Evolutionary conservation across 208 protist genomes (phyloP).

Genomic region (Trypanosoma melophagium): DNA sequence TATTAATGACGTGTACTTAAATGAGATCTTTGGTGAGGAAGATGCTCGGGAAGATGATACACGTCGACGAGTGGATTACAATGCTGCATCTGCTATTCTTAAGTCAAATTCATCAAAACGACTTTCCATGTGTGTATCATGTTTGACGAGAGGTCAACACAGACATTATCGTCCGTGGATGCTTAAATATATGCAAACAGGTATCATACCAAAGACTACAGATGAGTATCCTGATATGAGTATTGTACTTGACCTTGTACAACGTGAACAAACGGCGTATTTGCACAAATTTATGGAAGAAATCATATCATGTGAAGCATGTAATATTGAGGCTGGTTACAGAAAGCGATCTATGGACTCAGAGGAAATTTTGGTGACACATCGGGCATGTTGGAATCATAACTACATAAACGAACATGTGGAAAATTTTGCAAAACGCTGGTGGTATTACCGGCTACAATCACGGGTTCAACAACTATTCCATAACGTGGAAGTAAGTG

Average conservation of each 20-base stretch:
- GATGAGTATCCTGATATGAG: slow-evolving; percentile 47
- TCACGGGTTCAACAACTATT: slow-evolving; percentile 32
- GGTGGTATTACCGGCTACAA: slow-evolving; percentile 31
- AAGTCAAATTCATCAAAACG: slow-evolving; percentile 25
- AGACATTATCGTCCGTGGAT: slow-evolving; percentile 49
- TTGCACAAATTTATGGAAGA: slow-evolving; percentile 43
- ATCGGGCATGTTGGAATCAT: slow-evolving; percentile 35
- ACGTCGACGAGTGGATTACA: slow-evolving; percentile 49
- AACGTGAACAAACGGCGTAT: slow-evolving; percentile 52
- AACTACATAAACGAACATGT: slow-evolving; percentile 43
- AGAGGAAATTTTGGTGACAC: background rate
- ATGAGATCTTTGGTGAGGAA: slow-evolving; percentile 34
- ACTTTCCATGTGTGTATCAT: slow-evolving; percentile 53
- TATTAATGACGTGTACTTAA: slow-evolving; percentile 21
- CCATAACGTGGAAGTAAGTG: background rate
- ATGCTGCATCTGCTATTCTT: slow-evolving; percentile 23
- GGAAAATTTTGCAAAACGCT: slow-evolving; percentile 35
- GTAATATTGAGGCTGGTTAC: slow-evolving; percentile 19
- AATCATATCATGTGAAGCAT: slow-evolving; percentile 22
- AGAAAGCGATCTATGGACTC: slow-evolving; percentile 13
- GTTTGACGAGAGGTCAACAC: slow-evolving; percentile 67
- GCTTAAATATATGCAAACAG: slow-evolving; percentile 30
- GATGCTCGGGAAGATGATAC: slow-evolving; percentile 44
- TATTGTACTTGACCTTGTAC: slow-evolving; percentile 45
- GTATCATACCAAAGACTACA: slow-evolving; percentile 17